Base-by-base conservation (phyloP, 345 rosid genomes). In the Abelmoschus esculentus region DNA sequence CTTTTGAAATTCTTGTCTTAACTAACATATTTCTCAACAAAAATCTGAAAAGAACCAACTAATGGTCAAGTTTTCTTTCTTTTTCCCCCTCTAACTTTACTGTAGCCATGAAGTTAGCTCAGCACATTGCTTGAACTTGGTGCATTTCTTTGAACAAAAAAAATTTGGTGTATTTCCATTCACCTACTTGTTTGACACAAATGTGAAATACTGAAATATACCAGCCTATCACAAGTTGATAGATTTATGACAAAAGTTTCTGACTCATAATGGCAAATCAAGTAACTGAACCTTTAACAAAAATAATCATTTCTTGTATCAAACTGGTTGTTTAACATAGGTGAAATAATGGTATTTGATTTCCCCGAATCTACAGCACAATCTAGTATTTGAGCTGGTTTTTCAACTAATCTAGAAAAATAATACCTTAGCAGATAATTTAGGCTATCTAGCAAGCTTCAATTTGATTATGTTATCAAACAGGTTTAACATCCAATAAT, bases 101-200 rank as follows among this genome's bases (percentile, higher is more conserved):
- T 70, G 29, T 15, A 70, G 38, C 66, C 73, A 15, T 58, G 66
- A 34, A 68, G 55, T 70, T 70, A 57, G 55, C 10, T 58, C 31
- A 13, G 32, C 31, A 32, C 28, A 44, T 58, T n/a, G 29, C 26
- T 44, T 44, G 42, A 42, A 15, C 60, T 14, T 57, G n/a, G 72
- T 69, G 36, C 53, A 56, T 69, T 18, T 54, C 56, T 22, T 22
- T 22, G 26, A 0, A 22, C 26, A 22, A 22, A 22, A 22, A 22
- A 22, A 42, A 15, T 47, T 14, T 57, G n/a, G 72, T 69, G 36
- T 38, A 56, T 69, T 18, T 54, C 56, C 31, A 50, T 7, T 17
- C 71, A 68, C 71, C 71, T 11, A 54, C 50, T 53, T 52, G 26
- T 22, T 22, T 22, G 26, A 22, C 26, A 22, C 26, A 22, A 22